Evolutionary conservation across 2,329 filamentous ascomycete species (phyloP).

Genomic region (Fusarium foetens): DNA sequence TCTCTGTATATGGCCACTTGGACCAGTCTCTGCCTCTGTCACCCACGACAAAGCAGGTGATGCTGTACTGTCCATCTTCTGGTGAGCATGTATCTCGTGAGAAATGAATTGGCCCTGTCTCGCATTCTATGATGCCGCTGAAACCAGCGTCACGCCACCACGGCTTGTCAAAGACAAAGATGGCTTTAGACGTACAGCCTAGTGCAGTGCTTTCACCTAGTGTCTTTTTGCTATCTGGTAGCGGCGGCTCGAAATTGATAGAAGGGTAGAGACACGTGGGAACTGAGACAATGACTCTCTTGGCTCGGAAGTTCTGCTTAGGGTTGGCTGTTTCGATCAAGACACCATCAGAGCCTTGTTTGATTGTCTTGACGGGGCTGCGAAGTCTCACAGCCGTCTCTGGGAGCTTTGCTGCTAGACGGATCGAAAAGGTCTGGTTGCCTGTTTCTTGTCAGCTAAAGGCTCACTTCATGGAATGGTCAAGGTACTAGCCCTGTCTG

Average conservation of each 20-base stretch:
- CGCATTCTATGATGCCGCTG: conserved; percentile 55
- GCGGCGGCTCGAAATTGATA: conserved; percentile 41
- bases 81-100: conserved; percentile 42
- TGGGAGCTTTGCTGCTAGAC: conserved; percentile 25
- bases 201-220: conserved; percentile 46
- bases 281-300: conserved; percentile 43
- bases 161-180: conserved; percentile 54
- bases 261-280: conserved; percentile 39
- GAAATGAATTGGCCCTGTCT: conserved; percentile 43
- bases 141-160: conserved; percentile 58
- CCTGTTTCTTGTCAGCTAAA: conserved; percentile 8
- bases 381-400: conserved; percentile 22
- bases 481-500: conserved; percentile 26
- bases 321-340: conserved; percentile 28
- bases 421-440: conserved; percentile 27
- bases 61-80: conserved; percentile 41
- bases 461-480: no score
- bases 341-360: conserved; percentile 17
- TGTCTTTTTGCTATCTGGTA: conserved; percentile 44
- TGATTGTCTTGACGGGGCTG: conserved; percentile 31
- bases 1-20: conserved; percentile 12
- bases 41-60: conserved; percentile 49
- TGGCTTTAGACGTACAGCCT: conserved; percentile 51
- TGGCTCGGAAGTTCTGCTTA: conserved; percentile 22
- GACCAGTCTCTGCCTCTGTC: conserved; percentile 40